Conservation (phyloP, 768 basidiomycete species). For the Exsudoporus frostii region DNA sequence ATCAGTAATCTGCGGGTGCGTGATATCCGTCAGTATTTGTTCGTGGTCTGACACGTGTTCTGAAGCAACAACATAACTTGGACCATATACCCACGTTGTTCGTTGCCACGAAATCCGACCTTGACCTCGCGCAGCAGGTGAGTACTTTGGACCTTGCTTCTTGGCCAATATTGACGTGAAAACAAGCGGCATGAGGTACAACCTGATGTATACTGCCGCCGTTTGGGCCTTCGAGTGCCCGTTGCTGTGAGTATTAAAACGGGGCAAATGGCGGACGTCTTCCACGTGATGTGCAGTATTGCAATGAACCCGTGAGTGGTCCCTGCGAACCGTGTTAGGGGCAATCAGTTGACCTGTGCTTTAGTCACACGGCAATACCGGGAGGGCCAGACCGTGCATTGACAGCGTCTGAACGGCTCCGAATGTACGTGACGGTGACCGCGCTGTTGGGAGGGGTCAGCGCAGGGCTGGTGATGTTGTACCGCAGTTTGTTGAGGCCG, state of each 20-base stretch:
- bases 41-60: slow-evolving; percentile 17
- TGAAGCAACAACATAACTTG: slow-evolving; percentile 92
- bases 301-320: slow-evolving; percentile 81
- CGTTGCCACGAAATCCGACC: slow-evolving; percentile 98
- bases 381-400: slow-evolving; percentile 81
- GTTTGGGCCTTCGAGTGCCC: slow-evolving; percentile 86
- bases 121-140: slow-evolving; percentile 94
- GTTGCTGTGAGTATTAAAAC: slow-evolving; percentile 91
- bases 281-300: slow-evolving; percentile 79
- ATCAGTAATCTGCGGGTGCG: slow-evolving; percentile 91
- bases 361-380: slow-evolving; percentile 65
- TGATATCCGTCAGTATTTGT: slow-evolving; percentile 8
- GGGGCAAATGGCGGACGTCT: slow-evolving; percentile 82
- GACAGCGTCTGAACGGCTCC: slow-evolving; percentile 63
- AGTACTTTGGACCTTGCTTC: slow-evolving; percentile 12
- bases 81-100: slow-evolving; percentile 95
- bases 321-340: slow-evolving; percentile 1
- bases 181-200: slow-evolving; percentile 93
- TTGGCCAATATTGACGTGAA: slow-evolving; percentile 6
- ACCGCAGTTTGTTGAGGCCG: slow-evolving; percentile 65
- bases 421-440: slow-evolving; percentile 69
- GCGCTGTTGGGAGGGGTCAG: slow-evolving; percentile 72
- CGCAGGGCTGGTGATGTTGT: slow-evolving; percentile 67
- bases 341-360: slow-evolving; percentile 8
- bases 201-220: slow-evolving; percentile 93